Evolutionary conservation across 768 basidiomycete species (phyloP), one percentile per base, ranked within the genome.

Genomic region (Auricularia sp.): DNA sequence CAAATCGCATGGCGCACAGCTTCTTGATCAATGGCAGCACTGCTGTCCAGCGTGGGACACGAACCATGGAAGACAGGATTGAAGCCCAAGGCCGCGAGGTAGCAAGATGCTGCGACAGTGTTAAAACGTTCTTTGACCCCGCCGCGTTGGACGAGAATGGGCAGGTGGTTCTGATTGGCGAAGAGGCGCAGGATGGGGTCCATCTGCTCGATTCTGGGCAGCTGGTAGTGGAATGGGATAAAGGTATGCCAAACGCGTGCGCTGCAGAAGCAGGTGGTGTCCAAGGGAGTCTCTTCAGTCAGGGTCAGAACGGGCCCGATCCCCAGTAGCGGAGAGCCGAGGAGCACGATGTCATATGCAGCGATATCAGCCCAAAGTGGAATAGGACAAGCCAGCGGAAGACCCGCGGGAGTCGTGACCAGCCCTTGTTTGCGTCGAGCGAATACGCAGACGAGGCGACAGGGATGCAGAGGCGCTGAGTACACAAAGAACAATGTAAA

Each of bases 61-160:
- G 71, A 74, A 16, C 29, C 51, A 39, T 12, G 10, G 16, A 21
- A 51, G 5, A 51, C 21, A 6, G 56, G 56, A 29, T 71, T 70
- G 71, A 84, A 85, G 1, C 85, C 84, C 68, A 77, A 83, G 0
- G 84, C 83, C 34, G 78, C 78, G 59, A 87, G 74, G 67, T 84
- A 85, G 66, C 84, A 84, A 23, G 23, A 23, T 0, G 84, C 85
- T 4, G 81, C 80, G 0, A 86, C 82, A 0, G 83, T 85, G 18
- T 85, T 84, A 29, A 84, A 84, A 7, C 84, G 78, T 0, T 84
- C 85, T 66, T 84, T 85, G 2, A 84, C 85, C 7, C 84, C 85
- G 3, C 83, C 84, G 68, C 85, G 86, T 66, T 86, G 84, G 2
- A 86, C 74, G 14, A 86, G 72, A 7, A 84, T 67, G 0, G 84